These are phyloP conservation scores for Tricholoma flavovirens DNA, from an alignment of 768 basidiomycete genomes.

Conservation along the genomic window DNA sequence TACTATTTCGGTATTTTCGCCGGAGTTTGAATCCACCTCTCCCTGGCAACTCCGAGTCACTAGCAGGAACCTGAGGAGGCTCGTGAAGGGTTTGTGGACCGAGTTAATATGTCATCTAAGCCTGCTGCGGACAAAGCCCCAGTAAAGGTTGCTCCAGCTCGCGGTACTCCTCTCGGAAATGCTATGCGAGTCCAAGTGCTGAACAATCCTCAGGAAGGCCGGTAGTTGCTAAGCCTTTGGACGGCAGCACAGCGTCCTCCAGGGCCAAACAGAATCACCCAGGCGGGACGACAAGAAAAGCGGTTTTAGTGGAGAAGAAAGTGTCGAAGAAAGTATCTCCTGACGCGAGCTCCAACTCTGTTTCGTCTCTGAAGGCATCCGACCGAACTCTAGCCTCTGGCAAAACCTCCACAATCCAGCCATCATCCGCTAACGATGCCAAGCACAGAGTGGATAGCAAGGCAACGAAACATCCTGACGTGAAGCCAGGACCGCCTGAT, in stretches of 20 bases:
- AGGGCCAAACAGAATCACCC: constrained; percentile 10
- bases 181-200: constrained; percentile 11
- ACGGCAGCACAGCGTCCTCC: constrained; percentile 8
- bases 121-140: constrained; percentile 1
- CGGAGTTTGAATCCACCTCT: constrained; percentile 17
- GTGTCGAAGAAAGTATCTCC: not conserved
- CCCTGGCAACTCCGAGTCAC: not conserved
- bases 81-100: no score
- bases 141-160: constrained; percentile 14
- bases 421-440: not conserved
- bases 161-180: constrained; percentile 22
- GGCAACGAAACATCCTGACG: not conserved
- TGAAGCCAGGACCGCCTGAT: not conserved
- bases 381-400: not conserved
- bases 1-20: no score
- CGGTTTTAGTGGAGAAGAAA: not conserved
- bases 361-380: not conserved
- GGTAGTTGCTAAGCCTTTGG: constrained; percentile 18
- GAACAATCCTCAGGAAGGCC: constrained; percentile 23
- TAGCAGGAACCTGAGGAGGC: not conserved
- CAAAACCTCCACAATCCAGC: not conserved
- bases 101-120: constrained; percentile 1
- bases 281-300: constrained; percentile 2
- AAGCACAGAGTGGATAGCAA: not conserved
- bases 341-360: not conserved